Evolutionary conservation across 495 filamentous ascomycete genomes (phyloP).

Genomic region (Penicillium bialowiezense): DNA sequence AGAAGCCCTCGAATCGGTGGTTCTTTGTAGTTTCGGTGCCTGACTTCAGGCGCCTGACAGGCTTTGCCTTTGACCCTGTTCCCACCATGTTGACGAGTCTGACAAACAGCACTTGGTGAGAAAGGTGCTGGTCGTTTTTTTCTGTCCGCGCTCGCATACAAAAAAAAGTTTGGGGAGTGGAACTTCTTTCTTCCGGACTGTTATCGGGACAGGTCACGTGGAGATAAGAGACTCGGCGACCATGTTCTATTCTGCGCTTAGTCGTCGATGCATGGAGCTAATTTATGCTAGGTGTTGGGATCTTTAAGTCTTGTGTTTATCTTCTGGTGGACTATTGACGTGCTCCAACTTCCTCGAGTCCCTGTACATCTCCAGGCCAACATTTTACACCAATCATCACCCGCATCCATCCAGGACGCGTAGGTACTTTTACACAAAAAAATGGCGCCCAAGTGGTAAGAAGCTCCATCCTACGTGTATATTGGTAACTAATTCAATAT

Average conservation of each 20-base stretch:
- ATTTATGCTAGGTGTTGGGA: not conserved
- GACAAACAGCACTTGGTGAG: slow-evolving; percentile 30
- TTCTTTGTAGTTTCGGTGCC: slow-evolving; percentile 72
- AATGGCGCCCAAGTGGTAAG: slow-evolving; percentile 68
- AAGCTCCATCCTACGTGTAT: slow-evolving; percentile 7
- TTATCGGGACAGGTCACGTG: slow-evolving; percentile 25
- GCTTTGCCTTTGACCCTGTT: slow-evolving; percentile 63
- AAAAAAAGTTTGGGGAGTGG: slow-evolving; percentile 46
- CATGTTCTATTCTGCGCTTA: not conserved
- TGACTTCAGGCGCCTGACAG: slow-evolving; percentile 57
- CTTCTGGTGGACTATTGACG: not conserved
- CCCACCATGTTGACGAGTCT: slow-evolving; percentile 46
- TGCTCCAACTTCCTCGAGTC: not conserved
- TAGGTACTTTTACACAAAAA: not conserved
- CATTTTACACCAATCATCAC: not conserved
- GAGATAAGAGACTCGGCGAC: not conserved
- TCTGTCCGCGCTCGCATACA: slow-evolving; percentile 24
- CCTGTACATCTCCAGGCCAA: not conserved
- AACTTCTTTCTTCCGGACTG: slow-evolving; percentile 32
- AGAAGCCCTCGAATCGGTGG: slow-evolving; percentile 90
- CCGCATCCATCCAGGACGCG: not conserved
- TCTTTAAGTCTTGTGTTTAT: not conserved
- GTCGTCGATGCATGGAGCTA: slow-evolving; percentile 12
- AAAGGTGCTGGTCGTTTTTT: slow-evolving; percentile 24
- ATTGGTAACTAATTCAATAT: slow-evolving; percentile 5